phyloP scores from a whole-genome alignment of 495 filamentous ascomycete species.

The Aspergillus nanangensis region DNA sequence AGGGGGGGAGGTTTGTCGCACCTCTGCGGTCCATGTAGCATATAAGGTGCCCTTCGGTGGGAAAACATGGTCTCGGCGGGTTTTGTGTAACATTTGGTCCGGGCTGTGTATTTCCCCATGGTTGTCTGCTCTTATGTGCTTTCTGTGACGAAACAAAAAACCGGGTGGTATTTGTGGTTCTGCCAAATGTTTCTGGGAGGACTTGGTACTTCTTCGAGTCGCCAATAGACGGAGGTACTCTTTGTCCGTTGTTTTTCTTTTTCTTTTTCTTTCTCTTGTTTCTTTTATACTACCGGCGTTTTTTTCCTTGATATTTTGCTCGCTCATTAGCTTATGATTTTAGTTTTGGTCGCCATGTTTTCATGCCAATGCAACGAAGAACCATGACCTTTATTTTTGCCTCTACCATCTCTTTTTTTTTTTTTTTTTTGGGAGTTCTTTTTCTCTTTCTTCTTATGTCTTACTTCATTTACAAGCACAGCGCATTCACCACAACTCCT shows the following conservation, averaged over 20 bases:
- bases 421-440: slow-evolving; percentile 9
- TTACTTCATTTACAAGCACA: background rate
- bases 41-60: too few relatives aligned
- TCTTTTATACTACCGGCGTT: slow-evolving; percentile 19
- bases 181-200: background rate
- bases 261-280: slow-evolving; percentile 20
- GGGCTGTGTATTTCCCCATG: background rate
- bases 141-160: background rate
- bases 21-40: too few relatives aligned
- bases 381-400: slow-evolving; percentile 37
- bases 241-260: too few relatives aligned
- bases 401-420: slow-evolving; percentile 14
- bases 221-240: slow-evolving; percentile 6
- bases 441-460: background rate
- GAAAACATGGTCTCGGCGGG: too few relatives aligned
- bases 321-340: slow-evolving; percentile 18
- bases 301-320: slow-evolving; percentile 16
- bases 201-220: background rate
- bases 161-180: background rate
- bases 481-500: background rate
- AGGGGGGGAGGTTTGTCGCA: too few relatives aligned
- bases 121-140: slow-evolving; percentile 2
- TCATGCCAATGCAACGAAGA: slow-evolving; percentile 45
- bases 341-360: slow-evolving; percentile 31
- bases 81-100: background rate